These are phyloP conservation scores for Sisymbrium altissimum DNA, from an alignment of 345 rosid genomes.

Conservation along the genomic window DNA sequence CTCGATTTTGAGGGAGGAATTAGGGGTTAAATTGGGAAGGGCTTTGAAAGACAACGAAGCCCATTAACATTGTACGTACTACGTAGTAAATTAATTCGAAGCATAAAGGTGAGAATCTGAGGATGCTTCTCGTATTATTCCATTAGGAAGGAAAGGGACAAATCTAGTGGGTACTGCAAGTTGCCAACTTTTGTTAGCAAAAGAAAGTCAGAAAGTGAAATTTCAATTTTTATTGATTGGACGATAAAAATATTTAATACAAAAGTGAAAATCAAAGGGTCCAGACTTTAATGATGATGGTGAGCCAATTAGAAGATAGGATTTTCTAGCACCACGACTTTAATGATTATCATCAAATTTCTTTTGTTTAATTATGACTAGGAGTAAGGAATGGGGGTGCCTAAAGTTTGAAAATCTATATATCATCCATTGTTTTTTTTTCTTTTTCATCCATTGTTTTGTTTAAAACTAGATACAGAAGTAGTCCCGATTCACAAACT, in stretches of 20 bases:
- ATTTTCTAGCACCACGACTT: slow-evolving; percentile 7
- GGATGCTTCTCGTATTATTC: slow-evolving; percentile 22
- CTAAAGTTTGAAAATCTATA: neutral
- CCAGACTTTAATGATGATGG: slow-evolving; percentile 18
- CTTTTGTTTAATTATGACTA: neutral
- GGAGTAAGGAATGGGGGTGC: neutral
- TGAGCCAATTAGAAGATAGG: slow-evolving; percentile 4
- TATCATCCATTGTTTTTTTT: neutral
- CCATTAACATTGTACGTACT: neutral
- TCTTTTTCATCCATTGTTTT: too few species aligned
- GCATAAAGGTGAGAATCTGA: neutral
- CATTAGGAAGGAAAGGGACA: slow-evolving; percentile 23
- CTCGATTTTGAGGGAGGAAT: neutral
- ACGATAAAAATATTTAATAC: neutral
- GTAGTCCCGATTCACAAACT: too few species aligned
- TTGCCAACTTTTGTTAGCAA: slow-evolving; percentile 26
- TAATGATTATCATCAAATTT: slow-evolving; percentile 6
- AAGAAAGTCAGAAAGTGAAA: neutral
- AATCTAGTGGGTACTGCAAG: slow-evolving; percentile 28
- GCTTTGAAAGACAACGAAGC: neutral
- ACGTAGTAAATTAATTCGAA: neutral
- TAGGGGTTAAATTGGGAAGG: neutral
- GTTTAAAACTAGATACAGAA: too few species aligned
- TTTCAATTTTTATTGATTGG: slow-evolving; percentile 14
- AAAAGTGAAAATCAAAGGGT: neutral